phyloP scores from a whole-genome alignment of 2,329 filamentous ascomycete species.

The Decorospora gaudefroyi region DNA sequence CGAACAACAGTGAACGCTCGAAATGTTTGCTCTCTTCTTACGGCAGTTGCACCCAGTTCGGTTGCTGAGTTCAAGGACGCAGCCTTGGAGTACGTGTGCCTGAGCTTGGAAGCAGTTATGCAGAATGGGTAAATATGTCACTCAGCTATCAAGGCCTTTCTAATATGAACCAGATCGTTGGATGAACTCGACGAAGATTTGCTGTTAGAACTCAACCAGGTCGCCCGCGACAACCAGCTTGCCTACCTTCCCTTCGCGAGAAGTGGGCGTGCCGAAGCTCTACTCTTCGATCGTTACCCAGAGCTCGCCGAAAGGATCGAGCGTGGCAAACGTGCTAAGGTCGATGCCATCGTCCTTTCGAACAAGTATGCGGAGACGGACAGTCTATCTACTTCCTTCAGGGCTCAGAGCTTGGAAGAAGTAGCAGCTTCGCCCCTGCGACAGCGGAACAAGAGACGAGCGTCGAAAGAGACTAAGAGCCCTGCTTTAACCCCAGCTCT shows the following conservation, averaged over 20 bases:
- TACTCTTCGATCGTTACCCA: conserved; percentile 68
- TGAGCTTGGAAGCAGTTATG: conserved; percentile 89
- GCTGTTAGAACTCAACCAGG: conserved; percentile 75
- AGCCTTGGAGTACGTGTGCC: conserved; percentile 85
- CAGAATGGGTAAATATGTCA: conserved; percentile 69
- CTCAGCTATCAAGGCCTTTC: neutral
- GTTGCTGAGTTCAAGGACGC: conserved; percentile 86
- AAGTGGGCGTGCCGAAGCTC: conserved; percentile 70
- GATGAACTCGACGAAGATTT: conserved; percentile 85
- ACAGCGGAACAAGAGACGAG: conserved; percentile 50
- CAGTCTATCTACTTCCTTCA: conserved; percentile 64
- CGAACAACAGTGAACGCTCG: conserved; percentile 53
- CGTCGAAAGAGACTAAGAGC: conserved; percentile 57
- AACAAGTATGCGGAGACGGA: conserved; percentile 68
- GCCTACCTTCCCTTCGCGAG: conserved; percentile 75
- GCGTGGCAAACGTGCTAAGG: conserved; percentile 68
- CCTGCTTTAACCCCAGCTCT: conserved; percentile 68
- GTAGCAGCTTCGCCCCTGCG: conserved; percentile 53
- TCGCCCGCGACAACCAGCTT: conserved; percentile 82
- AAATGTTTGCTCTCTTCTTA: conserved; percentile 84
- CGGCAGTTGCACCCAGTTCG: conserved; percentile 81
- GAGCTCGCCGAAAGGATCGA: conserved; percentile 67
- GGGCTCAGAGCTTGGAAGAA: conserved; percentile 70
- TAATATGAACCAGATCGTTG: conserved; percentile 60
- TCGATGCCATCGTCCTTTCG: conserved; percentile 77